phyloP scores from a whole-genome alignment of 2,329 filamentous ascomycete species.

The Mollisiaceae sp. region DNA sequence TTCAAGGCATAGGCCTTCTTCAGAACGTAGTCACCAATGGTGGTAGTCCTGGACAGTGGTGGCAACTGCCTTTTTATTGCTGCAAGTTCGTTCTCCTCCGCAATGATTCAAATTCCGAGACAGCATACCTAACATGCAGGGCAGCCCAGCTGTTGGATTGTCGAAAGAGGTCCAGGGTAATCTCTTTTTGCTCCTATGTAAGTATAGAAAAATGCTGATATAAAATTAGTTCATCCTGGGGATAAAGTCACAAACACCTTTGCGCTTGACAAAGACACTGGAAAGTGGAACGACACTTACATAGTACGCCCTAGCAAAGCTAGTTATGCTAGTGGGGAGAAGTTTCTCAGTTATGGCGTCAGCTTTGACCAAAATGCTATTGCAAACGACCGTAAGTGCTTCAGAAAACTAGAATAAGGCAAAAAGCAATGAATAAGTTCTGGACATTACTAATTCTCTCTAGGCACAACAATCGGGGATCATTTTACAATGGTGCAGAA shows the following conservation, averaged over 20 bases:
- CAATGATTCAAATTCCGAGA: background rate
- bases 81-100: conserved; percentile 19
- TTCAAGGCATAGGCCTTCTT: conserved; percentile 25
- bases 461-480: background rate
- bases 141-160: background rate
- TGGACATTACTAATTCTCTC: background rate
- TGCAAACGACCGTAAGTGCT: conserved; percentile 14
- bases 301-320: conserved; percentile 16
- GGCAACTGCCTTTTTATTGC: conserved; percentile 29
- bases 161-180: background rate
- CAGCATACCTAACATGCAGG: too few species aligned
- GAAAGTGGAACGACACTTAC: conserved; percentile 29
- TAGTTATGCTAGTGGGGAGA: conserved; percentile 3
- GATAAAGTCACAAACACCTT: conserved; percentile 29
- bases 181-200: background rate
- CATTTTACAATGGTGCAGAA: background rate
- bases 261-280: conserved; percentile 15
- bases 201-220: background rate
- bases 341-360: conserved; percentile 20
- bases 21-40: conserved; percentile 32
- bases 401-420: background rate
- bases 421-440: background rate
- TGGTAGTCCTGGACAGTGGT: conserved; percentile 25
- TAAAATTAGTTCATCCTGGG: conserved; percentile 24
- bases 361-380: conserved; percentile 19